Evolutionary conservation across 225 moss, liverwort and hornwort genomes (phyloP), one percentile per base, ranked within the genome.

Genomic region (Polytrichum formosum): DNA sequence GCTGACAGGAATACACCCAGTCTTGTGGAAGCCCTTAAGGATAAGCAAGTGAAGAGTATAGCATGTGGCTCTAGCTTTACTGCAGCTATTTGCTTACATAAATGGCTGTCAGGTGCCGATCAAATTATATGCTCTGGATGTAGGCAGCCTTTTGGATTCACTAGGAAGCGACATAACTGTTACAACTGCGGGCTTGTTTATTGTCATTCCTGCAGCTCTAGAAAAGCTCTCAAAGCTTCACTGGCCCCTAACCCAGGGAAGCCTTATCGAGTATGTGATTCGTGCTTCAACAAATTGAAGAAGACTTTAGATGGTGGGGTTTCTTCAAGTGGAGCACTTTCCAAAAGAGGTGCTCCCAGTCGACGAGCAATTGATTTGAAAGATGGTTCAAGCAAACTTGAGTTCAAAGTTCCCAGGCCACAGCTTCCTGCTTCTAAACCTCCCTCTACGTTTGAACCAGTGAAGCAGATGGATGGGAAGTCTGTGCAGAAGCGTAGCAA

Each of bases 141-240:
- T 35, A 84, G 75, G 83, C 86, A 74, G 22, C 83, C 86, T 13
- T 90, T 90, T 69, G 83, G 86, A 18, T 90, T 90, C 68, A 86
- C 89, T 1, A 60, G 89, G 77, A 90, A 84, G 79, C 81, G 89
- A 53, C 89, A 90, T 73, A 90, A 90, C 74, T 90, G 89, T 56
- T 90, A 90, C 76, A 86, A 90, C 56, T 90, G 89, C 75, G 89
- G 89, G 8, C 63, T 86, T 8, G 89, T 86, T 7, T 90, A 74
- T 68, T 90, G 89, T 56, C 83, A 90, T 71, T 64, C 86, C 0
- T 90, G 89, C 73, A 90, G 89, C 72, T 86, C 89, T 29, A 90
- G 84, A 75, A 90, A 86, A 70, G 81, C 86, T 26, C 83, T 79
- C 19, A 79, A 79, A 73, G 89, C 89, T 9, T 86, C 89, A n/a